Evolutionary conservation across 768 basidiomycete species (phyloP), one percentile per base, ranked within the genome.

Genomic region (Daedalea quercina): DNA sequence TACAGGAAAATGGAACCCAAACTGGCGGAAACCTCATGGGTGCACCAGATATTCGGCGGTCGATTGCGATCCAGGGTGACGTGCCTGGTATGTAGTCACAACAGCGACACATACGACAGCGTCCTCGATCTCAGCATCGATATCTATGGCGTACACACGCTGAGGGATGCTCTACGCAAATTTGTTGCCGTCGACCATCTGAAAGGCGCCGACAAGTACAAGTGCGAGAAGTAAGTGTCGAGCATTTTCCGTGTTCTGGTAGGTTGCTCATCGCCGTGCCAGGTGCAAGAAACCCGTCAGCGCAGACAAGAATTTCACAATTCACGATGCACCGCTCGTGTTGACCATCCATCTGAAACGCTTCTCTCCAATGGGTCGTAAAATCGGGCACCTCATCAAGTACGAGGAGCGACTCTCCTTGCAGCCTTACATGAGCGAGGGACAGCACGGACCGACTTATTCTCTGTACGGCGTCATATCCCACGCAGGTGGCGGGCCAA

Each of bases 41-140:
- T 99, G 19, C 88, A 96, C 70, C 86, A 85, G 61, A 79, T 97
- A 23, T 99, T 98, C 66, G 96, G 94, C 47, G 96, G 96, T 19
- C 81, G 79, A 50, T 71, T 97, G 42, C 88, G 94, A 22, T 97
- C 94, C 9, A 80, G 96, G 24, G 95, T 99, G 50, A 82, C 82
- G 17, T 98, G 96, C 69, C 70, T 72, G 26, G 78, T 79, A 54
- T 99, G 96, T 68, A 72, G 76, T 8, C 73, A 94, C 69, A 88
- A 90, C 63, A 94, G 90, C 67, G 96, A 99, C 70, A 99, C 96
- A 2, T 94, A 93, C 65, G 96, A 99, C 75, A 82, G 85, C 58
- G 89, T 94, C 63, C 76, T 98, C 50, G 96, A 99, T 70, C 78
- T 99, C 49, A 93, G 90, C 65, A 73, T 99, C 55, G 96, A 98